Percentiles rank a stretch among this genome's conserved stretches.
phyloP scores from a whole-genome alignment of 768 basidiomycete species.

The Lactarius hengduanensis region DNA sequence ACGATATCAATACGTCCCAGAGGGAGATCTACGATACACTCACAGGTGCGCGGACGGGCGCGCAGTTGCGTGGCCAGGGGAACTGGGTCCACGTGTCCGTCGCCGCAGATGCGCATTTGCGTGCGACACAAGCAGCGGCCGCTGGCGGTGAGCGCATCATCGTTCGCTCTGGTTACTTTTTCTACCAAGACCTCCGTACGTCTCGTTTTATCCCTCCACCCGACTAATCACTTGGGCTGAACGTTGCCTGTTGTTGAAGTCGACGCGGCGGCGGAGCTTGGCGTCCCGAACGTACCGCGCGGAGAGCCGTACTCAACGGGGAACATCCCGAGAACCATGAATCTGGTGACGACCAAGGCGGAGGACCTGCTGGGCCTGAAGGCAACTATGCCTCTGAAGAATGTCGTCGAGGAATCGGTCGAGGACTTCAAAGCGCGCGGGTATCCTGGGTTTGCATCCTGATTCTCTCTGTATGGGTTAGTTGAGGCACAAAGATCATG shows the following conservation, averaged over 20 bases:
- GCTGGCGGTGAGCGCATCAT: background rate
- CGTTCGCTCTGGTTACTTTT: constrained; percentile 8
- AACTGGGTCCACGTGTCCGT: no score
- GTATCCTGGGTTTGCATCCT: no score
- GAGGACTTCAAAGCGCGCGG: no score
- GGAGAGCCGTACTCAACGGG: constrained; percentile 15
- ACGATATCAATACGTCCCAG: no score
- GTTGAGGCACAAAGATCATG: no score
- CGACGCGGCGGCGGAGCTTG: constrained; percentile 14
- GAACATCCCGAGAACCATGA: background rate
- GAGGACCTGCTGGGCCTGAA: constrained; percentile 1
- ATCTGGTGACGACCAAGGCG: background rate
- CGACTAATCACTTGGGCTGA: background rate
- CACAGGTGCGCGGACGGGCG: no score
- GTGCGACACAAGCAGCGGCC: no score
- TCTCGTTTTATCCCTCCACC: no score
- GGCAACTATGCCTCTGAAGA: constrained; percentile 1
- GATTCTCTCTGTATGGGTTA: no score
- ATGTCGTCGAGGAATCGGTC: constrained; percentile 9
- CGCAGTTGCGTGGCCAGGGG: no score
- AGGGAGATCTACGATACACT: no score
- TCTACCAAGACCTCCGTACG: constrained; percentile 20
- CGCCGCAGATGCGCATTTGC: no score
- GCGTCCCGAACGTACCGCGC: constrained; percentile 9
- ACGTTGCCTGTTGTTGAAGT: background rate